Evolutionary conservation across 805 yeast species (phyloP).

Genomic region (Candida piceae): DNA sequence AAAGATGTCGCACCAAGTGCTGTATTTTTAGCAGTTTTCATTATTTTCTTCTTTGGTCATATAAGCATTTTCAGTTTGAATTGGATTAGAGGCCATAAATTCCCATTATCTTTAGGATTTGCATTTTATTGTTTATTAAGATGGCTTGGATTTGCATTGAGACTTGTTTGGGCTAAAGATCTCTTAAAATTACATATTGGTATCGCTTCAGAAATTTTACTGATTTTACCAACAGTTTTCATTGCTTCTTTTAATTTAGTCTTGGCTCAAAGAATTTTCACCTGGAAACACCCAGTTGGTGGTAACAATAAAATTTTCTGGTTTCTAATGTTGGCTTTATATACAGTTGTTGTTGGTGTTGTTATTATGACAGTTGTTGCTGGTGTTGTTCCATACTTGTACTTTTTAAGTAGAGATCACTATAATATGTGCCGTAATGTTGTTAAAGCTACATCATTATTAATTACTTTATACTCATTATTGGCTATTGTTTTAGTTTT

Average conservation of each 20-base stretch:
- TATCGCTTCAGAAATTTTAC: constrained; percentile 50
- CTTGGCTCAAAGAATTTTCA: constrained; percentile 66
- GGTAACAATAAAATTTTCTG: constrained; percentile 52
- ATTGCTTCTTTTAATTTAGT: constrained; percentile 57
- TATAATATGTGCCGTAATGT: constrained; percentile 51
- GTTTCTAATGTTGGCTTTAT: constrained; percentile 43
- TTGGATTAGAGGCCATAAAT: constrained; percentile 51
- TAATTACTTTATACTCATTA: constrained; percentile 47
- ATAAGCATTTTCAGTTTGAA: constrained; percentile 43
- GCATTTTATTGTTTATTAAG: constrained; percentile 48
- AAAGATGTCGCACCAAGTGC: constrained; percentile 58
- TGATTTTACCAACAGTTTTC: constrained; percentile 53
- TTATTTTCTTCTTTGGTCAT: constrained; percentile 44
- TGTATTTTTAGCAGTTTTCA: constrained; percentile 50
- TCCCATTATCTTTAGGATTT: constrained; percentile 50
- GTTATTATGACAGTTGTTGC: constrained; percentile 67
- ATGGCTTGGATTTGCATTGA: constrained; percentile 52
- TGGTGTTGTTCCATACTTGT: constrained; percentile 53
- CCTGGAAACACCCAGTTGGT: constrained; percentile 72
- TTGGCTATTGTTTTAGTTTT: constrained; percentile 45
- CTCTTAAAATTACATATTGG: constrained; percentile 43
- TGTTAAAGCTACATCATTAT: constrained; percentile 45
- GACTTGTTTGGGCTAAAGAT: constrained; percentile 57
- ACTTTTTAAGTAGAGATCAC: constrained; percentile 42
- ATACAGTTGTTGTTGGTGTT: constrained; percentile 50